Percentiles rank a stretch among this genome's conserved stretches.
Conservation (phyloP, 495 filamentous ascomycete genomes). For the Daldinia concentrica region DNA sequence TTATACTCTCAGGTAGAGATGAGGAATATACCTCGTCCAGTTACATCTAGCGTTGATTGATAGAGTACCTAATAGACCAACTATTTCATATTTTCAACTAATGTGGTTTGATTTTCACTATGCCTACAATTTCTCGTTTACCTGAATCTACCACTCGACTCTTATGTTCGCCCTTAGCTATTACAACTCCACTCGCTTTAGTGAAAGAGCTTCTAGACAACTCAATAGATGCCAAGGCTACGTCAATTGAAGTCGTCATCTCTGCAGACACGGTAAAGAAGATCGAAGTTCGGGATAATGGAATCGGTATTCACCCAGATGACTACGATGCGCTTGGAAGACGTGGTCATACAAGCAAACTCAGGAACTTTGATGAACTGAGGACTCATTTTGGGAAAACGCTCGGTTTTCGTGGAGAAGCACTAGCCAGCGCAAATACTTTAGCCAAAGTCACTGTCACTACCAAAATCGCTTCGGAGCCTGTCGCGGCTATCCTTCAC, state of each 20-base stretch:
- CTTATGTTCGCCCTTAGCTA: conserved; percentile 76
- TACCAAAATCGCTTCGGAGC: conserved; percentile 76
- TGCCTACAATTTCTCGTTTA: conserved; percentile 60
- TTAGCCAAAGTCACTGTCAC: conserved; percentile 72
- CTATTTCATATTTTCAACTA: conserved; percentile 4
- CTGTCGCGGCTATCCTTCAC: conserved; percentile 62
- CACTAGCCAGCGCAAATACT: conserved; percentile 79
- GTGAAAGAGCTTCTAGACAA: conserved; percentile 96
- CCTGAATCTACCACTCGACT: conserved; percentile 69
- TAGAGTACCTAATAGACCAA: not conserved
- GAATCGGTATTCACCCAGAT: conserved; percentile 75
- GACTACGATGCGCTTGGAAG: conserved; percentile 76
- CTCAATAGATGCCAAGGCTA: conserved; percentile 82
- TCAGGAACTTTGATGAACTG: conserved; percentile 77
- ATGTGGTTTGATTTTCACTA: conserved; percentile 2
- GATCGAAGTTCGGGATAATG: conserved; percentile 93
- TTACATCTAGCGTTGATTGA: not conserved
- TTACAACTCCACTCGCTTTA: conserved; percentile 76
- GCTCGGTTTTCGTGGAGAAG: conserved; percentile 89
- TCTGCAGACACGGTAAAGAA: conserved; percentile 78
- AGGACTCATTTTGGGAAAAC: conserved; percentile 68
- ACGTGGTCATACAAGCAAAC: conserved; percentile 86
- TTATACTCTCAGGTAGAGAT: not conserved
- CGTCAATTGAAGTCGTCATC: conserved; percentile 75
- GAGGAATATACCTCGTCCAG: not conserved